Base-by-base conservation (phyloP, 345 rosid genomes). In the Clarkia xantiana region DNA sequence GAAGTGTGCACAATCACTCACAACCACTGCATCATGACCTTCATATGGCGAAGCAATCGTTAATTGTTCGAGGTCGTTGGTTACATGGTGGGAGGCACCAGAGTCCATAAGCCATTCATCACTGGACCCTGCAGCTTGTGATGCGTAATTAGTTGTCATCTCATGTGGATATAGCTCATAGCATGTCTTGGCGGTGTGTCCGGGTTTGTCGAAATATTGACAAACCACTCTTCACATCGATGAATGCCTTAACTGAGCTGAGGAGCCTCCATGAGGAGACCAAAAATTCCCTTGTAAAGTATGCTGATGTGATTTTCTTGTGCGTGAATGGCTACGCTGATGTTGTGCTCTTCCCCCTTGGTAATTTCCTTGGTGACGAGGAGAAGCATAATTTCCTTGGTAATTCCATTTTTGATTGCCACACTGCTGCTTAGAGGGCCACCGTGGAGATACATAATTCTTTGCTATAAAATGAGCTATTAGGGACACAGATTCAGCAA, bases 21-120 rank as follows among this genome's bases (percentile, higher is more conserved):
- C 46, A 58, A 12, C 3, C 0, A 58, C 9, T 7, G 39, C 62
- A 51, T 58, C 48, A 7, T 40, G 44, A 4, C 62, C 56, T 11
- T 14, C 13, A 14, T 58, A 58, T 12, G 1, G 49, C 2, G 16
- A 19, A 46, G 14, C 19, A 0, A 46, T 18, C 8, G 49, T 11
- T 5, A 46, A 17, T 5, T 46, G 14, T 12, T n/a, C 4, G 10
- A 46, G 18, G 11, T 46, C 49, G 5, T 2, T n/a, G 6, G 49
- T 46, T n/a, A 46, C 49, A 15, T 46, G 49, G 18, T 46, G 49
- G 11, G 49, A 14, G 19, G 4, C 49, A 16, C 1, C 49, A n/a
- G 4, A n/a, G 18, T 46, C 49, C 10, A 46, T 12, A 15, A 46
- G 17, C 49, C 49, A 46, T 8, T 6, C 8, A n/a, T n/a, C n/a